Evolutionary conservation across 78 protist species (phyloP).

Genomic region (Dictyostelium purpureum): DNA sequence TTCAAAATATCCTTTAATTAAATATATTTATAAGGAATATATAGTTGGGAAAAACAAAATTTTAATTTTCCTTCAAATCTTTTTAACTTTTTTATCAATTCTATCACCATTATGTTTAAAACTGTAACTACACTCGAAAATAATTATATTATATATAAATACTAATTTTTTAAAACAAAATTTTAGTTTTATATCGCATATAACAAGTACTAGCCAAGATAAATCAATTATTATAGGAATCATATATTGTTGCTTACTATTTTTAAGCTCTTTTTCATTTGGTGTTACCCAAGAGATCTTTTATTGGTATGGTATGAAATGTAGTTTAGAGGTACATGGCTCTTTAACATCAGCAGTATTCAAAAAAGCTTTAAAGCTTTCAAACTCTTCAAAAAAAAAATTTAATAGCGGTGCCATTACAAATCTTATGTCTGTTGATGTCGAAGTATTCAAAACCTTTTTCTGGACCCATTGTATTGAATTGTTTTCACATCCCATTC

Average conservation of each 20-base stretch:
- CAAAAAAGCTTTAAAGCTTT: conserved; percentile 9
- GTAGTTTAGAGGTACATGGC: neutral
- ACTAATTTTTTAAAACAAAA: too few species aligned
- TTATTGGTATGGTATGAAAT: conserved; percentile 36
- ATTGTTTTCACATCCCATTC: conserved; percentile 27
- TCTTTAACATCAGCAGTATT: conserved; percentile 1
- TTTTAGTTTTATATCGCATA: neutral
- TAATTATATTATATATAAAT: too few species aligned
- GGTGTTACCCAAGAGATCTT: conserved; percentile 3
- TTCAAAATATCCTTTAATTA: conserved; percentile 11
- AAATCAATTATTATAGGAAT: neutral
- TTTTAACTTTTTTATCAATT: conserved; percentile 5
- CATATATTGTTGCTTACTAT: neutral
- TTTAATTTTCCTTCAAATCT: neutral
- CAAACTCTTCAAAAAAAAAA: neutral
- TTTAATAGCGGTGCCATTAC: conserved; percentile 11
- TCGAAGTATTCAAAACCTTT: conserved; percentile 11
- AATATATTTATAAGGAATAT: conserved; percentile 10
- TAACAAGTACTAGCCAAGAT: neutral
- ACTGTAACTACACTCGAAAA: too few species aligned
- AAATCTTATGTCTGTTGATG: conserved; percentile 38
- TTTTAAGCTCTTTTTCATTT: neutral
- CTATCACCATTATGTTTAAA: conserved; percentile 14
- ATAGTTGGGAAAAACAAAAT: neutral
- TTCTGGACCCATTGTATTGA: conserved; percentile 15